Base-by-base conservation (phyloP, 139 green algal genomes). In the Chlorella sorokiniana region DNA sequence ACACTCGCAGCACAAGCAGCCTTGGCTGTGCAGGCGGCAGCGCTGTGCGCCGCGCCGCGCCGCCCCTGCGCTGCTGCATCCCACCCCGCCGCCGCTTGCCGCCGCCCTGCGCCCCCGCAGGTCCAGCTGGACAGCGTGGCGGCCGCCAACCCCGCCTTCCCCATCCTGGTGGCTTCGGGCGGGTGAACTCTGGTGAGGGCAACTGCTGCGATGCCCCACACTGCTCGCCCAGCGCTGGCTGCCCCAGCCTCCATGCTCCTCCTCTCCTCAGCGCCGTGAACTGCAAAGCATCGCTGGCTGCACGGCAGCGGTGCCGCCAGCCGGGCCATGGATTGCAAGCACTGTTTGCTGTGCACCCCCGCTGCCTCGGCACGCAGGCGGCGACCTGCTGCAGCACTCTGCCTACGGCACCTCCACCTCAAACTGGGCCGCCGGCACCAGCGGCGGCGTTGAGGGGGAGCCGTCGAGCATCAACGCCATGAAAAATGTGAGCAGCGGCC, bases 121-220 rank as follows among this genome's bases (percentile, higher is more conserved):
- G 71, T 78, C 6, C 42, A 65, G 42, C 59, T 77, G 52, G 61
- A 69, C 64, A 33, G 25, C 29, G 31, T 59, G 3, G 69, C 77
- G 14, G 74, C 40, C 22, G n/a, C 31, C 22, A 35, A 56, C n/a
- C 41, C 56, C 31, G 33, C 68, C 38, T 52, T 84, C 6, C 51
- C 61, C 41, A 42, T 89, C 45, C 84, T 87, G 54, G 76, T 83
- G 25, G 76, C 79, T 14, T 54, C 84, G 20, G 86, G 25, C 63
- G 3, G 9, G 41, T 82, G 22, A 42, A 64, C 33, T 78, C 71
- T 3, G 33, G 48, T 78, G 48, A 25, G 71, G 16, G 52, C 52
- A 61, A 23, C 61, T 68, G 61, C 61, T 38, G 29, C 7, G 27
- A 25, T 68, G 48, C 48, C 16, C 48, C 48, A n/a, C n/a, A n/a